Evolutionary conservation across 768 basidiomycete species (phyloP).

Genomic region (Mycena leptocephala): DNA sequence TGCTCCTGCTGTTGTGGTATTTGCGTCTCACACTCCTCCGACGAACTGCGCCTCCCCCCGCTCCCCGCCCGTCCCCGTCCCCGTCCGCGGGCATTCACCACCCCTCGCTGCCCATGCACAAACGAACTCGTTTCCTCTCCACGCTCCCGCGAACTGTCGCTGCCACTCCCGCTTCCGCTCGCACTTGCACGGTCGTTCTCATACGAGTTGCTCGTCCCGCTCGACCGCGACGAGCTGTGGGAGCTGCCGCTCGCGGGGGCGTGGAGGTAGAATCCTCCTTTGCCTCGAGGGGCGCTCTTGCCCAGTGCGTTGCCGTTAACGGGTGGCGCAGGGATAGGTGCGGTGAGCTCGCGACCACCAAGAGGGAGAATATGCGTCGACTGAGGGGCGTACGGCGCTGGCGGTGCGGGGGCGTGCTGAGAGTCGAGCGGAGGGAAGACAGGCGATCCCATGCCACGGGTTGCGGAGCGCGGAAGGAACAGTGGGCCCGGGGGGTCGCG

Average conservation of each 20-base stretch:
- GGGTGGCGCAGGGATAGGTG: neutral
- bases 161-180: neutral
- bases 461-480: conserved; percentile 25
- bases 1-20: neutral
- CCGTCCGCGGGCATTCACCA: conserved; percentile 4
- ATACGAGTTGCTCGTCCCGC: conserved; percentile 4
- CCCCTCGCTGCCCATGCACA: conserved; percentile 9
- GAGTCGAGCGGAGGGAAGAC: neutral
- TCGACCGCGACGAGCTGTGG: conserved; percentile 17
- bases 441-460: conserved; percentile 37
- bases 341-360: conserved; percentile 15
- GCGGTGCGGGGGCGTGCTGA: neutral
- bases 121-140: neutral
- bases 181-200: neutral
- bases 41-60: neutral
- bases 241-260: conserved; percentile 5
- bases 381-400: conserved; percentile 4
- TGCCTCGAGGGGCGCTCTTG: neutral
- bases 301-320: neutral
- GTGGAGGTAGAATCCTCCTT: conserved; percentile 20
- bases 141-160: conserved; percentile 26
- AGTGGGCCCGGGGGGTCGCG: neutral
- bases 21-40: neutral
- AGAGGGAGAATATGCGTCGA: conserved; percentile 35
- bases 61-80: neutral